Evolutionary conservation across 805 yeast genomes (phyloP).

Genomic region (Kuraishia ogatae): DNA sequence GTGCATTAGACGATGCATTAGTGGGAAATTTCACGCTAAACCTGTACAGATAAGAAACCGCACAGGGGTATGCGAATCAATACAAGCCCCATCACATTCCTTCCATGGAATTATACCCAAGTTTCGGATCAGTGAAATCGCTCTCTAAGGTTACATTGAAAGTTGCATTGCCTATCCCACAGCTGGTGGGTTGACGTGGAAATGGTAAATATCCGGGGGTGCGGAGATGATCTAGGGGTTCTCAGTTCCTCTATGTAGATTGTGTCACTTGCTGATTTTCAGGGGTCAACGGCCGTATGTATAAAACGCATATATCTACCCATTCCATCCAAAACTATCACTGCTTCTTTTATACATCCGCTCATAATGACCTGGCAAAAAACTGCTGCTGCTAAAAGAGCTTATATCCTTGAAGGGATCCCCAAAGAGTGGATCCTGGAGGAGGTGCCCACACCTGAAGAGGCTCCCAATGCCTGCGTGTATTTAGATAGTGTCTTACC

Average conservation of each 20-base stretch:
- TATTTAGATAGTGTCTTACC: slow-evolving; percentile 16
- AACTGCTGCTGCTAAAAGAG: slow-evolving; percentile 12
- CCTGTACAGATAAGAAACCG: neutral
- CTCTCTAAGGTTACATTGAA: too few relatives aligned
- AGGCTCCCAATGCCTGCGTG: slow-evolving; percentile 15
- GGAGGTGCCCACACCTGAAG: slow-evolving; percentile 18
- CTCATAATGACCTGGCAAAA: slow-evolving; percentile 2
- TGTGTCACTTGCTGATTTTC: neutral
- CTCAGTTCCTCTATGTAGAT: neutral
- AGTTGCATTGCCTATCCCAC: too few relatives aligned
- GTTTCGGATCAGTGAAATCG: too few relatives aligned
- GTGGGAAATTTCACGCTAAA: neutral
- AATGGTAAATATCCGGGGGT: too few relatives aligned
- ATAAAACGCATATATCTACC: neutral
- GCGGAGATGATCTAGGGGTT: too few relatives aligned
- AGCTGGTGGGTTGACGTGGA: too few relatives aligned
- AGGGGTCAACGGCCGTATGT: neutral
- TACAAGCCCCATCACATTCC: too few relatives aligned
- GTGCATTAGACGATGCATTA: neutral
- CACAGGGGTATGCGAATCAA: too few relatives aligned
- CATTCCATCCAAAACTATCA: too few relatives aligned
- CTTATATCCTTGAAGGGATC: slow-evolving; percentile 12
- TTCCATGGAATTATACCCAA: too few relatives aligned
- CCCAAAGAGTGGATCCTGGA: slow-evolving; percentile 22
- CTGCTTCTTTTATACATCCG: too few relatives aligned